phyloP scores from a whole-genome alignment of 352 stramenopile species.

The Albugo candida region DNA sequence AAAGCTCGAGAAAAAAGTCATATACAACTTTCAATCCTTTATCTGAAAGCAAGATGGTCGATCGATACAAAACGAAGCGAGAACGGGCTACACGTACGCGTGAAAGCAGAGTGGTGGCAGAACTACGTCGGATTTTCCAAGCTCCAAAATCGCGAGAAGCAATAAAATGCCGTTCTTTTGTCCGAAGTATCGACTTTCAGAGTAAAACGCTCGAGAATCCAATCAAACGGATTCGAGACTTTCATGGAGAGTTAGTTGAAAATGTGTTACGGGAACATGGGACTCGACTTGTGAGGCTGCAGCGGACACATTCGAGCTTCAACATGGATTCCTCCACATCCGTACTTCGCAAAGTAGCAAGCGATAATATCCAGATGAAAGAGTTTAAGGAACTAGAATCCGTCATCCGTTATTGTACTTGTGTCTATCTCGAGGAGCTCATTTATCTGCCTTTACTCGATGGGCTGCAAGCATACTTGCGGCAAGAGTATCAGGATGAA shows the following conservation, averaged over 20 bases:
- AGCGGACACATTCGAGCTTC: conserved; percentile 11
- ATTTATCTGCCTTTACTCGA: conserved; percentile 48
- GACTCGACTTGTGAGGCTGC: conserved; percentile 30
- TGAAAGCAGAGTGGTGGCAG: conserved; percentile 33
- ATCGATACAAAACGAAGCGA: no score
- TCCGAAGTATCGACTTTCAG: conserved; percentile 27
- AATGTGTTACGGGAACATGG: conserved; percentile 46
- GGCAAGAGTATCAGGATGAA: conserved; percentile 46
- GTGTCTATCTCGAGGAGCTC: conserved; percentile 54
- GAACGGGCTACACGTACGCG: no score
- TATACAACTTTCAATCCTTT: no score
- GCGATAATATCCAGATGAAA: neutral
- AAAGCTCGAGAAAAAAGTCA: no score
- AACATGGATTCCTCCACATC: conserved; percentile 7
- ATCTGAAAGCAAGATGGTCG: no score
- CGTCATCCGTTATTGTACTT: no score
- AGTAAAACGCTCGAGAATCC: conserved; percentile 11
- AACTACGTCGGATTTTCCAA: conserved; percentile 51
- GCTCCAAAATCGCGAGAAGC: conserved; percentile 58
- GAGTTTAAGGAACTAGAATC: no score
- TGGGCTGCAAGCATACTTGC: conserved; percentile 30
- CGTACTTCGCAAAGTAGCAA: conserved; percentile 4
- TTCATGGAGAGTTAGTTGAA: conserved; percentile 33
- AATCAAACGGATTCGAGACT: conserved; percentile 37
- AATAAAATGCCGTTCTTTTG: conserved; percentile 44